Percentiles rank a stretch among this genome's conserved stretches.
These are phyloP conservation scores for Pyrenochaeta sp. DNA, from an alignment of 2,329 filamentous ascomycete genomes.

Conservation along the genomic window DNA sequence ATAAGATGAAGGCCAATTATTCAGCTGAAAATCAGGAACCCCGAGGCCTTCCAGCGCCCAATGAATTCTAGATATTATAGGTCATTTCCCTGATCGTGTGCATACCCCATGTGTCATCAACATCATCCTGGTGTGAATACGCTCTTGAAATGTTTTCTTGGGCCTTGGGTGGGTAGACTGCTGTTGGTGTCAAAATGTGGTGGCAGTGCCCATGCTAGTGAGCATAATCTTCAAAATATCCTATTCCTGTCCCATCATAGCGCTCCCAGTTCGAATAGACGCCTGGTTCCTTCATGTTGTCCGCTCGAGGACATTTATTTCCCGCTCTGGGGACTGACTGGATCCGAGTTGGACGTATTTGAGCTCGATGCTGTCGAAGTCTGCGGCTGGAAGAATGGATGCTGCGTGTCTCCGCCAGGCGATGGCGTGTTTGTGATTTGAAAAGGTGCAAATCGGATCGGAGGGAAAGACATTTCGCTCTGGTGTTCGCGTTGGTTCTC, in stretches of 20 bases:
- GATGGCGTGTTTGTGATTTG: conserved; percentile 35
- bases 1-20: not conserved
- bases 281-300: not conserved
- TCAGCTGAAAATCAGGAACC: not conserved
- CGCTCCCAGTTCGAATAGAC: not conserved
- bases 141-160: not conserved
- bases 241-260: not conserved
- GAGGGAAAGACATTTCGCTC: conserved; percentile 30
- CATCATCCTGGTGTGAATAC: not conserved
- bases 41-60: not conserved
- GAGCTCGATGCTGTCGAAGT: conserved; percentile 8
- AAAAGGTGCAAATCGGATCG: conserved; percentile 42
- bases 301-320: not conserved
- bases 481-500: not conserved
- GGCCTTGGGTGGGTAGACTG: not conserved
- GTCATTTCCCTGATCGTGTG: not conserved
- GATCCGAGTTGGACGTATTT: not conserved
- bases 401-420: conserved; percentile 19
- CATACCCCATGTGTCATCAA: not conserved
- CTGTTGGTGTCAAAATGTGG: not conserved
- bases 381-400: conserved; percentile 33
- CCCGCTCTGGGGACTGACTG: not conserved
- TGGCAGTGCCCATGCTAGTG: not conserved
- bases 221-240: not conserved
- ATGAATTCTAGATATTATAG: not conserved